A percentile compares a stretch with the other conserved stretches of the same genome.
These are phyloP conservation scores for Skeletonema tropicum DNA, from an alignment of 108 stramenopile genomes.

Conservation along the genomic window DNA sequence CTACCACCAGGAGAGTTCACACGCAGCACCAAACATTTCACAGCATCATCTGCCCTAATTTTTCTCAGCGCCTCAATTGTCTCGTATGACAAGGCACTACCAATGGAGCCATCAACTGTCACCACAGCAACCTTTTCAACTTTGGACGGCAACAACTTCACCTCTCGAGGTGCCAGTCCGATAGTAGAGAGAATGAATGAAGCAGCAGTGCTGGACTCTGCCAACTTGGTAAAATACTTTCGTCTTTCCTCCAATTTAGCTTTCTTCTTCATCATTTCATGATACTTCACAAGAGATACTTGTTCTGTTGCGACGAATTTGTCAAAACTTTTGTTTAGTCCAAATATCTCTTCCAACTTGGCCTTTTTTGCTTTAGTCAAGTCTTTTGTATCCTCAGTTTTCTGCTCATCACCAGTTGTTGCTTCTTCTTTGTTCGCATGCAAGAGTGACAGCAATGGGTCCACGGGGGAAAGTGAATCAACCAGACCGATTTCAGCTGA, in stretches of 20 bases:
- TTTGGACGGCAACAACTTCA: background rate
- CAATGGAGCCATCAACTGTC: conserved; percentile 64
- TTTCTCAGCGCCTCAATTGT: conserved; percentile 56
- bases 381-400: background rate
- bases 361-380: conserved; percentile 19
- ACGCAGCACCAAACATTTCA: conserved; percentile 69
- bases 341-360: conserved; percentile 38
- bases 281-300: conserved; percentile 30
- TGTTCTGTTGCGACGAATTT: conserved; percentile 38
- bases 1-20: conserved; percentile 77
- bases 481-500: conserved; percentile 68
- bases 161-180: conserved; percentile 7
- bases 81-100: conserved; percentile 48
- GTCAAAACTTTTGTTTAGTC: conserved; percentile 17
- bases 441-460: conserved; percentile 61
- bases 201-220: conserved; percentile 38
- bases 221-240: conserved; percentile 32
- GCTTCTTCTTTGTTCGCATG: conserved; percentile 33
- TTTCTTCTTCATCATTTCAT: conserved; percentile 37
- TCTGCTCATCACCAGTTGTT: conserved; percentile 9
- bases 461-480: conserved; percentile 52
- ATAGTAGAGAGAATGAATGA: conserved; percentile 35
- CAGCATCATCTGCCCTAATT: conserved; percentile 53
- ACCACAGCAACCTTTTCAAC: conserved; percentile 72
- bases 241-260: conserved; percentile 19